Percentiles rank a stretch among this genome's conserved stretches.
phyloP scores from a whole-genome alignment of 371 early-diverging fungal species.

The Mucor irregularis region DNA sequence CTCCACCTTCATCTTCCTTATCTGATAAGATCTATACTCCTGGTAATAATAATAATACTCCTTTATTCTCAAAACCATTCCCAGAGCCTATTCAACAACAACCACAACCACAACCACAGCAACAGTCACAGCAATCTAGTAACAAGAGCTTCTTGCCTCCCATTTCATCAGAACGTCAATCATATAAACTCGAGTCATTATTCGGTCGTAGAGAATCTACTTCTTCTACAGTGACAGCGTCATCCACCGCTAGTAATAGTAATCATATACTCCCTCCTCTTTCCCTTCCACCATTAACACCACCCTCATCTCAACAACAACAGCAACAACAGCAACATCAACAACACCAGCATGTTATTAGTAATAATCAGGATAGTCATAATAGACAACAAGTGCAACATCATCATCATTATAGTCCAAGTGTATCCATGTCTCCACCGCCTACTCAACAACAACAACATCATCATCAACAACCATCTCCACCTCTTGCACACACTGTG shows the following conservation, averaged over 20 bases:
- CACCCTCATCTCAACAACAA: slow-evolving; percentile 16
- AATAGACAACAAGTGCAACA: too few relatives aligned
- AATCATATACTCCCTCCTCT: slow-evolving; percentile 28
- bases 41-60: not conserved
- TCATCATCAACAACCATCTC: not conserved
- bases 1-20: not conserved
- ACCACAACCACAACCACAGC: slow-evolving; percentile 1
- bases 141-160: slow-evolving; percentile 25
- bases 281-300: slow-evolving; percentile 17
- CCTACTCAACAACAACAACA: not conserved
- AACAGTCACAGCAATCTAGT: slow-evolving; percentile 4
- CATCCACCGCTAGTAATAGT: slow-evolving; percentile 8
- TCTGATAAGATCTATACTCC: slow-evolving; percentile 11
- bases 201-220: slow-evolving; percentile 15
- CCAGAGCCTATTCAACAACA: slow-evolving; percentile 4
- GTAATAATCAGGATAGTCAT: too few relatives aligned
- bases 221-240: slow-evolving; percentile 18
- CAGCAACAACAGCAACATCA: slow-evolving; percentile 2
- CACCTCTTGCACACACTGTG: not conserved
- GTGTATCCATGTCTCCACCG: not conserved
- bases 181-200: slow-evolving; percentile 27
- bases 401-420: too few relatives aligned
- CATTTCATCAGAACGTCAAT: slow-evolving; percentile 28
- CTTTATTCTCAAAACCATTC: slow-evolving; percentile 6
- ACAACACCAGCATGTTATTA: too few relatives aligned